Evolutionary conservation across 257 asterid genomes (phyloP).

Genomic region (Capsicum pubescens): DNA sequence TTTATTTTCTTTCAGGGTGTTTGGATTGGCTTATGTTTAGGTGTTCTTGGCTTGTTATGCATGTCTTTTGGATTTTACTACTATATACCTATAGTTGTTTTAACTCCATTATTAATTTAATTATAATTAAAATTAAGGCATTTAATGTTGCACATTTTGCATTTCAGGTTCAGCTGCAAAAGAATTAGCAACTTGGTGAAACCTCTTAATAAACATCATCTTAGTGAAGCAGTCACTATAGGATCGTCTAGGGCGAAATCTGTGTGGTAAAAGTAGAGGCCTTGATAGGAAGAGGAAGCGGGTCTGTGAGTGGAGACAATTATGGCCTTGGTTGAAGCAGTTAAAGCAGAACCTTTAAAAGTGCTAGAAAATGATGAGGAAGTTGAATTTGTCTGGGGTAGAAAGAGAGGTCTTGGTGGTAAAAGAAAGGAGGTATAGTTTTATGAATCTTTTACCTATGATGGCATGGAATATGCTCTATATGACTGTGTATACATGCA

Average conservation of each 20-base stretch:
- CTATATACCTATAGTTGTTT: not conserved
- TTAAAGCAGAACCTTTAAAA: not conserved
- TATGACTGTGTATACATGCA: constrained; percentile 75
- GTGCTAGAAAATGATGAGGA: constrained; percentile 41
- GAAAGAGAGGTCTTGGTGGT: constrained; percentile 58
- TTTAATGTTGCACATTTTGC: not conserved
- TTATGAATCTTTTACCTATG: constrained; percentile 74
- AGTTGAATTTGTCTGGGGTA: constrained; percentile 70
- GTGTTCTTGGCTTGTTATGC: not conserved
- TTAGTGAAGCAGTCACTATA: constrained; percentile 9
- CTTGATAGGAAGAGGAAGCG: not conserved
- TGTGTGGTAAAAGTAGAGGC: not conserved
- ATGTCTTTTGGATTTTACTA: not conserved
- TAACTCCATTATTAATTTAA: not conserved
- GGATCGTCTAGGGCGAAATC: constrained; percentile 2
- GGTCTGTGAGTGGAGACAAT: constrained; percentile 11
- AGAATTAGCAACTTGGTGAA: not conserved
- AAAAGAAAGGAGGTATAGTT: constrained; percentile 54
- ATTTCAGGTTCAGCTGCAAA: not conserved
- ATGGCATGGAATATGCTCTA: constrained; percentile 62
- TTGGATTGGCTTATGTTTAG: no score
- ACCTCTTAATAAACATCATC: not conserved
- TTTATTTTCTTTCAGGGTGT: no score
- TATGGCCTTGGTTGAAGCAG: constrained; percentile 28
- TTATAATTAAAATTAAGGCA: not conserved